These are phyloP conservation scores for Botryosphaeria agaves DNA, from an alignment of 2,329 filamentous ascomycete species.

Conservation along the genomic window DNA sequence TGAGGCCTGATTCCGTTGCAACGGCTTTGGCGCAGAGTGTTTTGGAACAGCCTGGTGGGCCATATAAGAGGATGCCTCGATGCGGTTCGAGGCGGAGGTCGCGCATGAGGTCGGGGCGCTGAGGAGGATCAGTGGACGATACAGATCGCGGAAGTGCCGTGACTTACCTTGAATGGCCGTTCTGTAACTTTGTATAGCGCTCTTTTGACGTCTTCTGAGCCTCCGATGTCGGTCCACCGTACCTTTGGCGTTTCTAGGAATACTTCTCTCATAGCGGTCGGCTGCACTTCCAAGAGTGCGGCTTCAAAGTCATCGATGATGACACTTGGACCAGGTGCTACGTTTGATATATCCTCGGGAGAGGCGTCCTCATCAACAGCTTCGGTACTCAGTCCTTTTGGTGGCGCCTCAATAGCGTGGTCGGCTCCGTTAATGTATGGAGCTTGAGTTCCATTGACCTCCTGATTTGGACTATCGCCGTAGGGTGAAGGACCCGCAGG, in stretches of 20 bases:
- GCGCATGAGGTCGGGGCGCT: constrained; percentile 33
- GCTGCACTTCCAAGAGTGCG: constrained; percentile 52
- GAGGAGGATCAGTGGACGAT: constrained; percentile 1
- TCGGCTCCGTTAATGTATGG: no score
- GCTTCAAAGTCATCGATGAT: constrained; percentile 41
- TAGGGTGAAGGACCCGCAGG: no score
- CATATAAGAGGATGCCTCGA: constrained; percentile 78
- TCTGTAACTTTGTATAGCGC: constrained; percentile 39
- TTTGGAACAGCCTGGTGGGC: constrained; percentile 87
- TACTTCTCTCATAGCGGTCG: constrained; percentile 77
- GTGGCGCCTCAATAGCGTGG: background rate
- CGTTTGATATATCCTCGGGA: no score
- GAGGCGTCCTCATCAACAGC: constrained; percentile 4
- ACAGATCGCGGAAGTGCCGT: constrained; percentile 9
- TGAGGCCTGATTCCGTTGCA: constrained; percentile 77
- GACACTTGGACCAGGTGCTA: no score
- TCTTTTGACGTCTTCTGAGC: constrained; percentile 57
- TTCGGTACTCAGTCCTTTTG: background rate
- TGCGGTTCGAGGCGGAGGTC: constrained; percentile 39
- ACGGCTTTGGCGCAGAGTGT: constrained; percentile 83
- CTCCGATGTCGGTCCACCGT: constrained; percentile 75
- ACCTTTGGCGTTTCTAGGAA: constrained; percentile 78
- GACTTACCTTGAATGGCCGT: constrained; percentile 36
- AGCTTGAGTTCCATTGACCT: background rate
- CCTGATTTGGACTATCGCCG: background rate